Conservation (phyloP, 345 rosid genomes). For the Trapa bicornis region DNA sequence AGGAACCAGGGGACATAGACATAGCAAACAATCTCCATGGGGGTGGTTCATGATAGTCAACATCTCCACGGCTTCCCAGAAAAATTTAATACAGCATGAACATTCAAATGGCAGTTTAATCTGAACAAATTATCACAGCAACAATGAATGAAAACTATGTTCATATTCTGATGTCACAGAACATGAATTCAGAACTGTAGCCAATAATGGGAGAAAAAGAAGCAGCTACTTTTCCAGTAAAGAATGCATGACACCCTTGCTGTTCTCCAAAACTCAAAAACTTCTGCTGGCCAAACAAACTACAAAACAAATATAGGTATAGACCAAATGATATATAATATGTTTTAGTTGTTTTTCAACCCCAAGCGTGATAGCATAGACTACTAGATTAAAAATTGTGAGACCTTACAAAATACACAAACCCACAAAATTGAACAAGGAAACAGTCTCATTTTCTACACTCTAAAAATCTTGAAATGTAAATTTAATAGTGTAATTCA, state of each 20-base stretch:
- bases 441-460: constrained; percentile 1
- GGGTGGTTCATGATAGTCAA: constrained; percentile 82
- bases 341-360: not conserved
- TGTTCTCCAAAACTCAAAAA: too few relatives aligned
- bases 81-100: not conserved
- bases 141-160: not conserved
- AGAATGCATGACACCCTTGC: too few relatives aligned
- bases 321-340: not conserved
- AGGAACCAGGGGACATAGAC: constrained; percentile 55
- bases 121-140: too few relatives aligned
- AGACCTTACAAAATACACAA: not conserved
- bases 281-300: not conserved
- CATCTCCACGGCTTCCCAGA: constrained; percentile 74
- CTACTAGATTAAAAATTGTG: not conserved
- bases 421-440: not conserved
- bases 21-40: constrained; percentile 76
- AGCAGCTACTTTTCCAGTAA: too few relatives aligned
- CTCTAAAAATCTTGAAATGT: not conserved
- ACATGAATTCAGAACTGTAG: too few relatives aligned
- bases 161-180: too few relatives aligned
- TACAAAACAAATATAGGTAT: not conserved
- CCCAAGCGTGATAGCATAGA: not conserved
- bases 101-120: not conserved
- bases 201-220: too few relatives aligned
- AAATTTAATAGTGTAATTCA: constrained; percentile 38